A percentile compares a stretch with the other conserved stretches of the same genome.
Conservation (phyloP, 1,284 basidiomycete species). For the Chondrostereum purpureum region DNA sequence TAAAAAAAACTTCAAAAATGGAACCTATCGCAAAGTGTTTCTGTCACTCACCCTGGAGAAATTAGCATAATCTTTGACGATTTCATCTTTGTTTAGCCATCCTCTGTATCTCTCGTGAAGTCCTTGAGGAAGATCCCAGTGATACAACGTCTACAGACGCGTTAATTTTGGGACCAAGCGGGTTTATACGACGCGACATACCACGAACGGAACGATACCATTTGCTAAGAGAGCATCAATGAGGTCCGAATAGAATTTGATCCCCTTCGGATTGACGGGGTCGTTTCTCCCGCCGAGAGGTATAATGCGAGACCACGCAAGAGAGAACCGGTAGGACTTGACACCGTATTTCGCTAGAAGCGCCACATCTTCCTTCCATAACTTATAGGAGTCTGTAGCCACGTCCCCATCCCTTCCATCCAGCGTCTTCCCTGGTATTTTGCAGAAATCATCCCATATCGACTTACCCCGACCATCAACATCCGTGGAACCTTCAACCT, state of each 20-base stretch:
- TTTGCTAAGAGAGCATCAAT: conserved; percentile 60
- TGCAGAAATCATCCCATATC: conserved; percentile 72
- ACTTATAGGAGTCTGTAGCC: conserved; percentile 65
- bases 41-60: conserved; percentile 49
- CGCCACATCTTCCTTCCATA: conserved; percentile 64
- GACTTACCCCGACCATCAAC: conserved; percentile 56
- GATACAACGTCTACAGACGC: conserved; percentile 57
- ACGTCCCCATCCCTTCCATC: conserved; percentile 63
- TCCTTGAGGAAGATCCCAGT: conserved; percentile 73
- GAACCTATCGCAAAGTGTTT: not conserved
- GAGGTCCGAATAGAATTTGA: conserved; percentile 62
- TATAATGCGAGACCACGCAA: conserved; percentile 72
- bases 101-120: conserved; percentile 69
- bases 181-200: conserved; percentile 26
- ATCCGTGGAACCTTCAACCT: conserved; percentile 62
- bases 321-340: conserved; percentile 61
- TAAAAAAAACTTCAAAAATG: conserved; percentile 16
- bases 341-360: conserved; percentile 55
- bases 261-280: conserved; percentile 62
- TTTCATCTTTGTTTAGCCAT: conserved; percentile 61
- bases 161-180: not conserved
- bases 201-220: conserved; percentile 65
- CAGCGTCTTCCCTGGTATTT: conserved; percentile 55
- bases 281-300: conserved; percentile 64
- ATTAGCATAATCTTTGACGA: conserved; percentile 55